These are phyloP conservation scores for Hyaloscypha finlandica DNA, from an alignment of 495 filamentous ascomycete genomes.

Conservation along the genomic window DNA sequence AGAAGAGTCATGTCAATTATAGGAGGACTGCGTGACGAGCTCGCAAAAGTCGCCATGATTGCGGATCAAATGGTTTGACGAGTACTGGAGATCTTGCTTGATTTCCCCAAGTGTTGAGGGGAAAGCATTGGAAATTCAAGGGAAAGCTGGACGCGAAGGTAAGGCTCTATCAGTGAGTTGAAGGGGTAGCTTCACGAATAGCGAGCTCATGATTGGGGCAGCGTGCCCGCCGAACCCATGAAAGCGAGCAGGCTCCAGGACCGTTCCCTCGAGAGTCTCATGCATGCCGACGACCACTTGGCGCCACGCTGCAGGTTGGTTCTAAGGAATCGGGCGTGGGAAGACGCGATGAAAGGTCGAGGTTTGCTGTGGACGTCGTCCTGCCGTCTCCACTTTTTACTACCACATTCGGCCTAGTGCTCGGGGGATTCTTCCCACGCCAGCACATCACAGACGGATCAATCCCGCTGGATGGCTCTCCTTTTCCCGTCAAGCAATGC, in stretches of 20 bases:
- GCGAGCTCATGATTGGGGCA: not conserved
- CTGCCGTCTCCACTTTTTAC: too few species aligned
- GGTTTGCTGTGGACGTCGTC: too few species aligned
- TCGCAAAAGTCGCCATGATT: conserved; percentile 10
- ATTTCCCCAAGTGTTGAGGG: not conserved
- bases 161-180: not conserved
- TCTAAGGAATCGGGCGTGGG: not conserved
- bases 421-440: too few species aligned
- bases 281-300: not conserved
- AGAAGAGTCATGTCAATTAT: conserved; percentile 19
- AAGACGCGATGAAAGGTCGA: not conserved
- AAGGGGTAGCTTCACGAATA: not conserved
- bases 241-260: not conserved
- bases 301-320: not conserved
- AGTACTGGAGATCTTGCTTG: not conserved
- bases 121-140: not conserved
- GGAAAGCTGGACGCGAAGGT: not conserved
- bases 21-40: not conserved
- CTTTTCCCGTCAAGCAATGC: too few species aligned
- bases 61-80: not conserved
- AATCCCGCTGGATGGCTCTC: too few species aligned
- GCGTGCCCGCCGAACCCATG: not conserved
- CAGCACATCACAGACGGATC: too few species aligned
- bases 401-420: too few species aligned
- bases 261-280: not conserved